Conservation (phyloP, 169 alveolate species). For the Plasmodium vinckei region DNA sequence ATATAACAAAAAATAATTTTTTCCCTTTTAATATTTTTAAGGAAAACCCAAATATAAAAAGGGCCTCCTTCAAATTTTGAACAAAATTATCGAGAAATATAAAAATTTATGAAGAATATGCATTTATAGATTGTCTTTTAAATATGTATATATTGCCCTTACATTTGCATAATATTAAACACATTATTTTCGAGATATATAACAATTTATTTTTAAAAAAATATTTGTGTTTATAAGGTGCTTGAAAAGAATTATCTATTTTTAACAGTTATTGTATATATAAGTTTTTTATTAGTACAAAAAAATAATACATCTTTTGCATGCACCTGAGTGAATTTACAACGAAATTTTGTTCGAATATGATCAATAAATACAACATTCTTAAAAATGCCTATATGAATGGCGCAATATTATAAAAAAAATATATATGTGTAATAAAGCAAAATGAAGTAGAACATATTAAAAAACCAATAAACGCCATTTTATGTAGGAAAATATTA, state of each 20-base stretch:
- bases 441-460: not conserved
- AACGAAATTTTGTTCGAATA: not conserved
- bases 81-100: not conserved
- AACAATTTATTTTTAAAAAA: not conserved
- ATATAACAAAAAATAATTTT: too few species aligned
- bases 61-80: not conserved
- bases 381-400: not conserved
- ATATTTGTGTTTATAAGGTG: not conserved
- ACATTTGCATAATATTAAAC: not conserved
- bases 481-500: too few species aligned
- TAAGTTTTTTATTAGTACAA: not conserved
- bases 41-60: too few species aligned
- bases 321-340: conserved; percentile 24
- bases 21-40: not conserved
- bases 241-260: not conserved
- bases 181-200: not conserved
- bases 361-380: not conserved
- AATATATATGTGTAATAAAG: not conserved
- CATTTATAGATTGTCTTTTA: conserved; percentile 2
- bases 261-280: not conserved
- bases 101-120: not conserved
- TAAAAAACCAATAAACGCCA: too few species aligned
- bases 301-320: conserved; percentile 8
- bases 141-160: not conserved
- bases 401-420: not conserved